Percentiles rank a stretch among this genome's conserved stretches.
These are phyloP conservation scores for Starmerella bombicola DNA, from an alignment of 805 yeast genomes.

Conservation along the genomic window DNA sequence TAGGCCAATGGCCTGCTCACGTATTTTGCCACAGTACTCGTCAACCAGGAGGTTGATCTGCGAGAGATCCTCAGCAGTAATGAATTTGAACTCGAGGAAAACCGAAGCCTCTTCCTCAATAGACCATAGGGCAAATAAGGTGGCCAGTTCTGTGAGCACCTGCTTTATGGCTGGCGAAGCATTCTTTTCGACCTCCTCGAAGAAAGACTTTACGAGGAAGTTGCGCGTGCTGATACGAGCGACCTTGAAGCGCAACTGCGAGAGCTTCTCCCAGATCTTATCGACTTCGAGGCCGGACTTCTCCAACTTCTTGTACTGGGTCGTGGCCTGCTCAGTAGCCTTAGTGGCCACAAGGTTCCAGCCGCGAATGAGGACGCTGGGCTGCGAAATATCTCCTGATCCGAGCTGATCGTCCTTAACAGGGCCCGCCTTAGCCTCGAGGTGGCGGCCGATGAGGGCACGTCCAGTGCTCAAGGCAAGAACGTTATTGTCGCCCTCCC, in stretches of 20 bases:
- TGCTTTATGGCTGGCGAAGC: constrained; percentile 16
- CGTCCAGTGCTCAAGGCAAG: constrained; percentile 76
- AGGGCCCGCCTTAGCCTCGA: constrained; percentile 30
- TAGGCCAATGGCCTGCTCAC: constrained; percentile 59
- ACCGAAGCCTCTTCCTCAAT: constrained; percentile 59
- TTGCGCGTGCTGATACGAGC: constrained; percentile 32
- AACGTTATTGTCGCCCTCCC: constrained; percentile 96
- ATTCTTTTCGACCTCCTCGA: constrained; percentile 7
- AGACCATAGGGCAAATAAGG: constrained; percentile 44
- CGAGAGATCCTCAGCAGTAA: constrained; percentile 38
- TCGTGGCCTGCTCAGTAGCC: constrained; percentile 29
- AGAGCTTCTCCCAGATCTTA: constrained; percentile 32
- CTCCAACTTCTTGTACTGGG: constrained; percentile 22
- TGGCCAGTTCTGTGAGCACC: constrained; percentile 17
- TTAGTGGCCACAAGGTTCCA: constrained; percentile 31
- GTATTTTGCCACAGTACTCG: constrained; percentile 36
- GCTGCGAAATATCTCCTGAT: constrained; percentile 23
- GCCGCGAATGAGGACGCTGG: constrained; percentile 26
- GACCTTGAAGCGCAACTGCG: constrained; percentile 32
- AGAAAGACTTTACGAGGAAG: constrained; percentile 30
- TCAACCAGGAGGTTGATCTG: constrained; percentile 34
- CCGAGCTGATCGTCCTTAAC: constrained; percentile 13
- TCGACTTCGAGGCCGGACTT: constrained; percentile 22
- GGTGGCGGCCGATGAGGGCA: constrained; percentile 43
- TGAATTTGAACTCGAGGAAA: constrained; percentile 51